A percentile compares a stretch with the other conserved stretches of the same genome.
These are phyloP conservation scores for Talaromyces sp. DNA, from an alignment of 2,329 filamentous ascomycete species.

Conservation along the genomic window DNA sequence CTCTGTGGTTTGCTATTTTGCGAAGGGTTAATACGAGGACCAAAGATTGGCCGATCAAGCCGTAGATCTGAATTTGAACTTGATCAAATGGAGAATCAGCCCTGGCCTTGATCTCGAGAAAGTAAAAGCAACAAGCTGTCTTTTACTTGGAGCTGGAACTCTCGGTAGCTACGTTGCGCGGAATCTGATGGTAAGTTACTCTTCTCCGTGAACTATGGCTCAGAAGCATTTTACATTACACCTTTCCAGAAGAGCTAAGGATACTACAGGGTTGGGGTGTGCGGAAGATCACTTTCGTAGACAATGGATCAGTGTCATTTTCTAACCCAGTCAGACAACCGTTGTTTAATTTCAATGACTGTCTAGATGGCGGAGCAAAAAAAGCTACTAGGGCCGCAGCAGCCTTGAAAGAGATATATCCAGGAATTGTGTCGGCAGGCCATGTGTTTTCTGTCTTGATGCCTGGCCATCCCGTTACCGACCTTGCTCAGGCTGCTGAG, in stretches of 20 bases:
- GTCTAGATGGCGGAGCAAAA: conserved; percentile 73
- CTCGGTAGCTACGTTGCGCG: conserved; percentile 90
- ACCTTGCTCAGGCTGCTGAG: conserved; percentile 63
- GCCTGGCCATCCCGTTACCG: conserved; percentile 82
- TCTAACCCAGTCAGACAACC: conserved; percentile 96
- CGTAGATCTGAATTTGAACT: conserved; percentile 91
- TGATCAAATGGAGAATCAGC: conserved; percentile 98
- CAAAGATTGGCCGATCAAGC: conserved; percentile 76
- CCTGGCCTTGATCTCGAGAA: conserved; percentile 81
- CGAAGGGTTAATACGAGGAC: conserved; percentile 2
- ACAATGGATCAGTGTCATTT: conserved; percentile 89
- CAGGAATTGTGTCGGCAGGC: conserved; percentile 77
- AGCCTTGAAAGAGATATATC: conserved; percentile 80
- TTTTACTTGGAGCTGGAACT: conserved; percentile 87
- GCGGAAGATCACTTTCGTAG: conserved; percentile 89
- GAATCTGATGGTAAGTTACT: conserved; percentile 62
- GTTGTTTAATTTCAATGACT: conserved; percentile 86
- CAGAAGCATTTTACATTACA: neutral
- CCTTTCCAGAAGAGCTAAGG: conserved; percentile 15
- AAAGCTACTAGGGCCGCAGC: conserved; percentile 81
- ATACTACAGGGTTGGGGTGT: conserved; percentile 76
- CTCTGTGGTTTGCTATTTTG: neutral
- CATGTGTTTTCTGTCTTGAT: conserved; percentile 86
- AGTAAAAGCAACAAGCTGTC: conserved; percentile 84
- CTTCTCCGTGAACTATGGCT: neutral